These are phyloP conservation scores for Pascua sp. DNA, from an alignment of 1,284 basidiomycete species.

Conservation along the genomic window DNA sequence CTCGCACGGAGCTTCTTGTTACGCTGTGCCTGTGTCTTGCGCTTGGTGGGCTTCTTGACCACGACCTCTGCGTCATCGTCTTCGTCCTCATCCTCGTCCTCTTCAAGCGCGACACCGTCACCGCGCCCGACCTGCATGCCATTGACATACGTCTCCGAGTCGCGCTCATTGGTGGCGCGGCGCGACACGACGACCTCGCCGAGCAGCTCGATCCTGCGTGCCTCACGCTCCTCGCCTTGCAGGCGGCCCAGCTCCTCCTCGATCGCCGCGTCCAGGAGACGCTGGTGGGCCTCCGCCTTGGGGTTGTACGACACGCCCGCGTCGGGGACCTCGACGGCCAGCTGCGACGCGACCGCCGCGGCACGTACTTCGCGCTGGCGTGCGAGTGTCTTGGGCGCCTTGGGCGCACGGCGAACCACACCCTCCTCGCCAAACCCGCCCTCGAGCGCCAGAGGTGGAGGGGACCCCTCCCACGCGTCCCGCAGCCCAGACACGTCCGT, in stretches of 20 bases:
- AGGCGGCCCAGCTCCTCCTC: conserved; percentile 63
- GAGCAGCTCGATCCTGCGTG: conserved; percentile 50
- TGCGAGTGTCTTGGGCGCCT: conserved; percentile 40
- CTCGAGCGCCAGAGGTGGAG: not conserved
- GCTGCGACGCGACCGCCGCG: conserved; percentile 17
- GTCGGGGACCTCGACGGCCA: conserved; percentile 69
- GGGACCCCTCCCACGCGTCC: conserved; percentile 20
- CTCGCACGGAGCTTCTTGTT: conserved; percentile 39
- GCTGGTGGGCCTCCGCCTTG: conserved; percentile 67
- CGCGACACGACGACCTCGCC: conserved; percentile 59
- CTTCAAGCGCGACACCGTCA: conserved; percentile 47
- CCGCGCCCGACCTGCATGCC: conserved; percentile 64
- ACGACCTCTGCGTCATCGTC: conserved; percentile 15
- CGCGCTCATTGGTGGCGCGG: conserved; percentile 33
- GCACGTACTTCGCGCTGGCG: conserved; percentile 28
- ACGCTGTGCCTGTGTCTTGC: conserved; percentile 61
- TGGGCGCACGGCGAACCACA: conserved; percentile 29
- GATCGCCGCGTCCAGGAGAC: conserved; percentile 68
- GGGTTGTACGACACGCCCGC: conserved; percentile 95
- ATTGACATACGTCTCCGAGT: conserved; percentile 21
- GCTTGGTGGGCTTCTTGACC: conserved; percentile 53
- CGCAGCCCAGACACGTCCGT: conserved; percentile 12
- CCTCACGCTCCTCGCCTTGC: conserved; percentile 58
- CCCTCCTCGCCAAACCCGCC: conserved; percentile 42
- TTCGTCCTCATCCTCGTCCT: conserved; percentile 29